Evolutionary conservation across 495 filamentous ascomycete genomes (phyloP).

Genomic region (Collariella sp.): DNA sequence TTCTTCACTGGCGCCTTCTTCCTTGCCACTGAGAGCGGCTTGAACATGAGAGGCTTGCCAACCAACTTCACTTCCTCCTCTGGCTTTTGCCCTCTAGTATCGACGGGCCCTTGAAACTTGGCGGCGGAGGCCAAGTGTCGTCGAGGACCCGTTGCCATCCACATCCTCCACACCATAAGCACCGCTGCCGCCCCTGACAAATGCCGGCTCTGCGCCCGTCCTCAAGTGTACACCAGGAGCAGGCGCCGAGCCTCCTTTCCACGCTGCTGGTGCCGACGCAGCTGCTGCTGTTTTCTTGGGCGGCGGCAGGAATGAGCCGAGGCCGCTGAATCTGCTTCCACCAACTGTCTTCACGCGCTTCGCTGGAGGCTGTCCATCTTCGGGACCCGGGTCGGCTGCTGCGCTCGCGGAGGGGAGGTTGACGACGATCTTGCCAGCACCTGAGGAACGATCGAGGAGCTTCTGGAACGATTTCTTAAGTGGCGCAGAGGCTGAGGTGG

Average conservation of each 20-base stretch:
- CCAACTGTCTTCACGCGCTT: conserved; percentile 56
- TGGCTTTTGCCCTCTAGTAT: conserved; percentile 42
- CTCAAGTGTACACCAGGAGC: conserved; percentile 58
- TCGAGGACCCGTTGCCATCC: conserved; percentile 10
- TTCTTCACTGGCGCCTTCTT: conserved; percentile 39
- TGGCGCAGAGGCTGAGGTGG: conserved; percentile 25
- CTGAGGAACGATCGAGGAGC: conserved; percentile 65
- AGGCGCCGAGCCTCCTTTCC: conserved; percentile 31
- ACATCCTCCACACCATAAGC: conserved; percentile 18
- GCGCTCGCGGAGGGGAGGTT: conserved; percentile 45
- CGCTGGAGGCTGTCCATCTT: conserved; percentile 50
- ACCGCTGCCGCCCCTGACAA: conserved; percentile 49
- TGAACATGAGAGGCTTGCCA: conserved; percentile 79
- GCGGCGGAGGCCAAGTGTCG: conserved; percentile 20
- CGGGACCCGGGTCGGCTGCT: conserved; percentile 31
- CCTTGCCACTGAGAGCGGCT: conserved; percentile 69
- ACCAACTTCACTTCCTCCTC: conserved; percentile 56
- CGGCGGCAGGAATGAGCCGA: conserved; percentile 80
- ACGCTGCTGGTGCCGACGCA: conserved; percentile 14
- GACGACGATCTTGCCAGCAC: conserved; percentile 58
- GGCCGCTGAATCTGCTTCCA: conserved; percentile 55
- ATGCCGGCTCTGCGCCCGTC: conserved; percentile 70
- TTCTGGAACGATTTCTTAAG: conserved; percentile 56
- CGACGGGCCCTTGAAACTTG: conserved; percentile 22
- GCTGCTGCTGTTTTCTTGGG: conserved; percentile 52